Percentiles rank a stretch among this genome's conserved stretches.
Evolutionary conservation across 73 alveolate species (phyloP).

Genomic region (Tetrahymena elliotti): DNA sequence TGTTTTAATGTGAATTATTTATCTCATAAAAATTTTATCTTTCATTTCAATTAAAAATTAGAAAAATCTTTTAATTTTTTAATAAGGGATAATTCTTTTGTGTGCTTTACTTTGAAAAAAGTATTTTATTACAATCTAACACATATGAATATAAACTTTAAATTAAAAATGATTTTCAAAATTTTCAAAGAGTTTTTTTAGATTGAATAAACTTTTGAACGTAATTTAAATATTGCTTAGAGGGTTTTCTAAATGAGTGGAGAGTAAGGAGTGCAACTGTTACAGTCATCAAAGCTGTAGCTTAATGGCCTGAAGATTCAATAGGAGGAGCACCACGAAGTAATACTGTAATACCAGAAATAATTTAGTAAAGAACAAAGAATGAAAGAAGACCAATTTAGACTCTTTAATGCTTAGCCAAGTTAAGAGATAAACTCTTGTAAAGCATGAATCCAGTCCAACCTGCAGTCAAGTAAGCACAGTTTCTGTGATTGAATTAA

Average conservation of each 20-base stretch:
- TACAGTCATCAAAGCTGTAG: conserved; percentile 22
- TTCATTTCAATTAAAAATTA: no score
- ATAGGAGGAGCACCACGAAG: conserved; percentile 16
- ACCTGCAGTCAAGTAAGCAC: conserved; percentile 55
- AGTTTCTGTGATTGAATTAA: conserved; percentile 73
- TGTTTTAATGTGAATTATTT: no score
- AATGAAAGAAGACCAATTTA: not conserved
- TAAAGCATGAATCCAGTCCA: conserved; percentile 15
- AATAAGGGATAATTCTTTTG: no score
- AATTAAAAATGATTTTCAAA: not conserved
- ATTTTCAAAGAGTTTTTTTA: not conserved
- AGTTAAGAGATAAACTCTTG: not conserved
- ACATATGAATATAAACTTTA: no score
- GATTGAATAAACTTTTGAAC: conserved; percentile 14
- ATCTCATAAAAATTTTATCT: no score
- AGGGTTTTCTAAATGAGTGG: conserved; percentile 28
- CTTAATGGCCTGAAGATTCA: conserved; percentile 26
- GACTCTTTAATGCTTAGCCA: conserved; percentile 26
- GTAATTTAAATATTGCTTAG: conserved; percentile 3
- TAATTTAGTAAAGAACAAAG: conserved; percentile 9
- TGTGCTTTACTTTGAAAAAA: no score
- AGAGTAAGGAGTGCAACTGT: conserved; percentile 8
- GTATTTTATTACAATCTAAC: no score
- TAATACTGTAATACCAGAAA: conserved; percentile 28
- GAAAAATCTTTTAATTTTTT: no score